Conservation (phyloP, 768 basidiomycete genomes). For the Myochromella boudieri region DNA sequence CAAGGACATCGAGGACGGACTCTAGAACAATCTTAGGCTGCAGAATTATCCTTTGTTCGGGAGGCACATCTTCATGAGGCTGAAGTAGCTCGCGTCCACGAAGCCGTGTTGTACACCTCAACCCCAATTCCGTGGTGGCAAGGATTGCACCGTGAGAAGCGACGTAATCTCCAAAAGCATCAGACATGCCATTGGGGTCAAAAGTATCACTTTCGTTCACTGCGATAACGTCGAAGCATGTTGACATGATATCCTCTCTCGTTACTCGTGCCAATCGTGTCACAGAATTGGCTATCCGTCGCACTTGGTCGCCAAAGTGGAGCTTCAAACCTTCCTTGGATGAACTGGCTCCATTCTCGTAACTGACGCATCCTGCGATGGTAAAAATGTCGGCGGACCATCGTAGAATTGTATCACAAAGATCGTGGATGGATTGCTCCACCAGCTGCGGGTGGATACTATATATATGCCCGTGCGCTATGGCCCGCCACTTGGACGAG, state of each 20-base stretch:
- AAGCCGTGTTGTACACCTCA: slow-evolving; percentile 61
- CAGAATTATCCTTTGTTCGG: slow-evolving; percentile 62
- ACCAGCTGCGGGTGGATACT: slow-evolving; percentile 63
- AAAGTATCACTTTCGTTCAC: slow-evolving; percentile 54
- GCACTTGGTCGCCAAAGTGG: slow-evolving; percentile 60
- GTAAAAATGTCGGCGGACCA: slow-evolving; percentile 70
- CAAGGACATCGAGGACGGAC: slow-evolving; percentile 53
- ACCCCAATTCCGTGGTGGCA: slow-evolving; percentile 71
- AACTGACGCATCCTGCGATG: slow-evolving; percentile 57
- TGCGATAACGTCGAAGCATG: slow-evolving; percentile 69
- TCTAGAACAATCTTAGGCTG: slow-evolving; percentile 78
- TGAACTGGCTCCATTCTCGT: slow-evolving; percentile 33
- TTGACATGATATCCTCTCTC: slow-evolving; percentile 75
- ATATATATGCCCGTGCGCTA: slow-evolving; percentile 71
- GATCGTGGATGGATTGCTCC: slow-evolving; percentile 68
- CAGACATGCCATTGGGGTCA: slow-evolving; percentile 31
- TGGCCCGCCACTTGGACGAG: slow-evolving; percentile 73
- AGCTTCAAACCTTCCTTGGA: slow-evolving; percentile 35
- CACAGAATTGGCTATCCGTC: slow-evolving; percentile 63
- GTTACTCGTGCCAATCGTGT: slow-evolving; percentile 62
- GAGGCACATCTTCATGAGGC: slow-evolving; percentile 34
- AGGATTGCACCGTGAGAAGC: slow-evolving; percentile 52
- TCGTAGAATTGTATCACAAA: slow-evolving; percentile 71
- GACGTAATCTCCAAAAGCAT: slow-evolving; percentile 60
- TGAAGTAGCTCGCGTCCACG: slow-evolving; percentile 22